A percentile compares a stretch with the other conserved stretches of the same genome.
Evolutionary conservation across 169 alveolate genomes (phyloP).

Genomic region (Babesia gibsoni): DNA sequence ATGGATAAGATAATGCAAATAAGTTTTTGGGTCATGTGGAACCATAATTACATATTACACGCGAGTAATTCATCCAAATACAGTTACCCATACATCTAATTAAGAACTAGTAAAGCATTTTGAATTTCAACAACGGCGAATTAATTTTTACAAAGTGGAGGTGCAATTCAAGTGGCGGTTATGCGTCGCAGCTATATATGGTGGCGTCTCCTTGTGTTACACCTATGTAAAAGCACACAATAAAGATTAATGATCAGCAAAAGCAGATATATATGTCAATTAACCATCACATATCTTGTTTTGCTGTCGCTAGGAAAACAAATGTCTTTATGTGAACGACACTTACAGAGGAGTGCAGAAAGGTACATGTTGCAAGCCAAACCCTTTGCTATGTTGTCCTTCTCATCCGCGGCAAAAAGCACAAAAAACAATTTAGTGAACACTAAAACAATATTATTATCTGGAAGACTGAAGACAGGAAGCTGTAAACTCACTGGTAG

Average conservation of each 20-base stretch:
- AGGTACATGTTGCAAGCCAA: constrained; percentile 25
- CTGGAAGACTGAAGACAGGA: neutral
- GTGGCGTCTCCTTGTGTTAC: too few relatives aligned
- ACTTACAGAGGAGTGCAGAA: neutral
- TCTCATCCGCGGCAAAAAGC: constrained; percentile 8
- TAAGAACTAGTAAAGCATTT: too few relatives aligned
- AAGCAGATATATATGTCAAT: neutral
- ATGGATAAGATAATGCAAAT: too few relatives aligned
- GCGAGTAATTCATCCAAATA: too few relatives aligned
- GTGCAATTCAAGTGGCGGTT: too few relatives aligned
- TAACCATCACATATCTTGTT: neutral
- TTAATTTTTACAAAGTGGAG: too few relatives aligned
- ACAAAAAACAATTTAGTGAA: neutral
- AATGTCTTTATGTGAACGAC: neutral
- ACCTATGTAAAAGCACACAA: neutral
- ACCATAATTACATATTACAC: too few relatives aligned
- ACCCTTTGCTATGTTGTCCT: constrained; percentile 7
- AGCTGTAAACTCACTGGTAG: neutral
- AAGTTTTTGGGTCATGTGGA: too few relatives aligned
- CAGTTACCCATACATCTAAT: too few relatives aligned
- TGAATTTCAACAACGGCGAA: too few relatives aligned
- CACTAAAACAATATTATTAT: neutral
- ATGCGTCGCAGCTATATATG: too few relatives aligned
- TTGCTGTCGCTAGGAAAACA: neutral
- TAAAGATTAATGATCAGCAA: constrained; percentile 4